phyloP scores from a whole-genome alignment of 2,329 filamentous ascomycete species.

The Exophiala sp. region DNA sequence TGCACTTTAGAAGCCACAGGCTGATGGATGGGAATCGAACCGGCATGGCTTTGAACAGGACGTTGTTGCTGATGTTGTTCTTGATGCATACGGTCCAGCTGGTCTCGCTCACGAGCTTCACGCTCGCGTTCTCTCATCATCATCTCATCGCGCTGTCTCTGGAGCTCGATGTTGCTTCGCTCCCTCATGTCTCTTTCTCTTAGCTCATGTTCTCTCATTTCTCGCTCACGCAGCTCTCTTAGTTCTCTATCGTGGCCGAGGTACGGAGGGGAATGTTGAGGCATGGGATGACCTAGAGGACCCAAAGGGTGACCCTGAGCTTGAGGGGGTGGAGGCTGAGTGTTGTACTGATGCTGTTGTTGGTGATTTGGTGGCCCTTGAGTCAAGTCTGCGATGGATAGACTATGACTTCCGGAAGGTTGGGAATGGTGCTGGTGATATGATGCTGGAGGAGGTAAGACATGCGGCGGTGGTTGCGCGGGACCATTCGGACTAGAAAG shows the following conservation, averaged over 20 bases:
- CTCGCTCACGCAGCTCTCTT: conserved; percentile 50
- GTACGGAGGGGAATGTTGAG: conserved; percentile 29
- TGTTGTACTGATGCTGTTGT: conserved; percentile 40
- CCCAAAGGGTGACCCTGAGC: conserved; percentile 22
- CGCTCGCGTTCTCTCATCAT: conserved; percentile 50
- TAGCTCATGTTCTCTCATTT: conserved; percentile 59
- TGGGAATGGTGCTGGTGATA: conserved; percentile 34
- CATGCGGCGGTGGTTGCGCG: conserved; percentile 33
- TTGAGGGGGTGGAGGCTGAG: conserved; percentile 32
- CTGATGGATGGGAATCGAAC: conserved; percentile 87
- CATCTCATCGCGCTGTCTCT: conserved; percentile 51
- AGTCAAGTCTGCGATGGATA: conserved; percentile 44
- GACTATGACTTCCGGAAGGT: conserved; percentile 39
- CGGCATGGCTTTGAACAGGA: conserved; percentile 79
- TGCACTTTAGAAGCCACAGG: conserved; percentile 77
- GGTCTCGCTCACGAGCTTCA: conserved; percentile 59
- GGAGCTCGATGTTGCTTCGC: conserved; percentile 18
- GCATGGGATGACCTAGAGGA: conserved; percentile 18
- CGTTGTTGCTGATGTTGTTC: conserved; percentile 61
- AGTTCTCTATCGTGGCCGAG: conserved; percentile 34
- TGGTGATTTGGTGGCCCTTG: conserved; percentile 39
- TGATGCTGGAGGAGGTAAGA: conserved; percentile 27
- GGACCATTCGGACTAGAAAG: conserved; percentile 31
- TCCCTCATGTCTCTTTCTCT: conserved; percentile 33
- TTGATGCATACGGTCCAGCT: conserved; percentile 43